Percentiles rank a stretch among this genome's conserved stretches.
Evolutionary conservation across 306 rosid species (phyloP).

Genomic region (Trifolium repens): DNA sequence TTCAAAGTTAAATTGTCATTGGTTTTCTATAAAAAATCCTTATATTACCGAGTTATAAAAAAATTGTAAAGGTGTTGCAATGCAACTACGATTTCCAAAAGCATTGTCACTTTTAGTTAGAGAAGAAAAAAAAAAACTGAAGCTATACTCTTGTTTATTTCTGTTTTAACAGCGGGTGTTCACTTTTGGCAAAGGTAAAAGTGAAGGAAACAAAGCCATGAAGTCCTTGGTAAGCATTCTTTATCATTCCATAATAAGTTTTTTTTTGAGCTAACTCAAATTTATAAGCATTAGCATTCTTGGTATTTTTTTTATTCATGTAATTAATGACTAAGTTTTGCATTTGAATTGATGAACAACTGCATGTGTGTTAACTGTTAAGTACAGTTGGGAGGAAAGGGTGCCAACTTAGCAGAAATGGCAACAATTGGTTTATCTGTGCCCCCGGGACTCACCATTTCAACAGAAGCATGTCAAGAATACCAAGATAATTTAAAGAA

Average conservation of each 20-base stretch:
- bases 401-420: conserved; percentile 98
- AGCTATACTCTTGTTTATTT: conserved; percentile 19
- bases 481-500: conserved; percentile 72
- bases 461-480: conserved; percentile 97
- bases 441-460: conserved; percentile 94
- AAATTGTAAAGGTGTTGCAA: not conserved
- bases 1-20: conserved; percentile 4
- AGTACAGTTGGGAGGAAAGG: conserved; percentile 90
- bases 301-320: too few relatives aligned
- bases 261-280: too few relatives aligned
- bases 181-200: conserved; percentile 89
- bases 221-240: conserved; percentile 77
- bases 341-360: conserved; percentile 29
- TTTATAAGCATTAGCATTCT: too few relatives aligned
- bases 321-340: conserved; percentile 6
- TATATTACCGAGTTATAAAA: not conserved
- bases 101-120: not conserved
- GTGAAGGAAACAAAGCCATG: conserved; percentile 96
- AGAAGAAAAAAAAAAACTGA: not conserved
- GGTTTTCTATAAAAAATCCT: not conserved
- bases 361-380: conserved; percentile 22
- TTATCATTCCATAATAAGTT: not conserved
- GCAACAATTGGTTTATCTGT: conserved; percentile 90
- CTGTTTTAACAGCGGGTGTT: conserved; percentile 73
- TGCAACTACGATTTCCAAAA: conserved; percentile 21